phyloP scores from a whole-genome alignment of 345 rosid genomes.

The Reutealis trisperma region DNA sequence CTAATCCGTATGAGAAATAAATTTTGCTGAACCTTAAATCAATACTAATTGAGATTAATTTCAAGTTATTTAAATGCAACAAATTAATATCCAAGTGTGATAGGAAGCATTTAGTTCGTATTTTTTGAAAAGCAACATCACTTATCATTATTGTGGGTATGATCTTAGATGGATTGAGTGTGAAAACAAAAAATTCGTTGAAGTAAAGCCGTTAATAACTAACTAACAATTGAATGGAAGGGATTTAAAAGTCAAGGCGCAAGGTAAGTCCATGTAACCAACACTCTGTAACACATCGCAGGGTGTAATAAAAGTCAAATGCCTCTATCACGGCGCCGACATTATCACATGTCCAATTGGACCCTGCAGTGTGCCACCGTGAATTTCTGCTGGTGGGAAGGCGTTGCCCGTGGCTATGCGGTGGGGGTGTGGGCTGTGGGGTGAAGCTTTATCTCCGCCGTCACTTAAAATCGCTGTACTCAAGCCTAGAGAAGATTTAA shows the following conservation, averaged over 20 bases:
- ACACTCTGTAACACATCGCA: not conserved
- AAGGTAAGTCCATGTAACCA: conserved; percentile 9
- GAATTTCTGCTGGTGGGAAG: conserved; percentile 15
- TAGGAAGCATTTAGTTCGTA: too few species aligned
- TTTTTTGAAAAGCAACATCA: too few species aligned
- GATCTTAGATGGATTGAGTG: too few species aligned
- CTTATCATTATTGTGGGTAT: too few species aligned
- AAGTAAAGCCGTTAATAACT: not conserved
- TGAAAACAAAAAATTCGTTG: not conserved
- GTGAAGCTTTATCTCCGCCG: not conserved
- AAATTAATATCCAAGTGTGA: too few species aligned
- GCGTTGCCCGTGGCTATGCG: not conserved
- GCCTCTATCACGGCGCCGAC: not conserved
- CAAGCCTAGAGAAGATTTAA: too few species aligned
- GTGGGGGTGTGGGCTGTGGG: not conserved
- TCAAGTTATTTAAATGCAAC: too few species aligned
- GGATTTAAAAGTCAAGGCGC: not conserved
- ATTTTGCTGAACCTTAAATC: too few species aligned
- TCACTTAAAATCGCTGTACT: too few species aligned
- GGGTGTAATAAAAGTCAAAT: conserved; percentile 3
- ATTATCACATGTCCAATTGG: conserved; percentile 2
- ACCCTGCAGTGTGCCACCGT: not conserved
- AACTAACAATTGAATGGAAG: not conserved
- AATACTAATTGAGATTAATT: too few species aligned
- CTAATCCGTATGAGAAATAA: too few species aligned